Percentiles rank a stretch among this genome's conserved stretches.
phyloP scores from a whole-genome alignment of 2,329 filamentous ascomycete genomes.

The Monosporascus ibericus region DNA sequence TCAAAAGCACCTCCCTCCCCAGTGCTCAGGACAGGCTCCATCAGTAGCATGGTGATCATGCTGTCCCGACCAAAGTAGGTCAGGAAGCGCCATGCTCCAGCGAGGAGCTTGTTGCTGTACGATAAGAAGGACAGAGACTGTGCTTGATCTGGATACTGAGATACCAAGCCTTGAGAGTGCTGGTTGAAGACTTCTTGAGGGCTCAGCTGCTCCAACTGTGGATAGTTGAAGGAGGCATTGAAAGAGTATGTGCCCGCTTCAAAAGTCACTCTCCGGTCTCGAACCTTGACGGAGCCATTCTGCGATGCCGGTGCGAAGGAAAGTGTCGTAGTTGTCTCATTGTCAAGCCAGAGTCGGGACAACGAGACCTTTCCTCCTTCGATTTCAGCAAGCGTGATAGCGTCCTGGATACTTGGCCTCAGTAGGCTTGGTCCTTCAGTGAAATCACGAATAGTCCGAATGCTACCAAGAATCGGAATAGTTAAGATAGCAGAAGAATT shows the following conservation, averaged over 20 bases:
- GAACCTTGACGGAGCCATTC: too few species aligned
- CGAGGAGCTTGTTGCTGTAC: slow-evolving; percentile 55
- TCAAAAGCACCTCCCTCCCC: slow-evolving; percentile 50
- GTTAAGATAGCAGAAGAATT: slow-evolving; percentile 51
- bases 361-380: slow-evolving; percentile 40
- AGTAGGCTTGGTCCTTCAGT: slow-evolving; percentile 51
- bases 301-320: slow-evolving; percentile 20
- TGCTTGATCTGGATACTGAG: slow-evolving; percentile 38
- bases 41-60: slow-evolving; percentile 53
- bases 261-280: slow-evolving; percentile 34
- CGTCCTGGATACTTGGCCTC: slow-evolving; percentile 47
- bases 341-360: slow-evolving; percentile 55
- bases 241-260: slow-evolving; percentile 50
- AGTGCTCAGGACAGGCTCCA: slow-evolving; percentile 51
- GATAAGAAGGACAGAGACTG: slow-evolving; percentile 54
- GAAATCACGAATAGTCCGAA: slow-evolving; percentile 57
- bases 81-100: slow-evolving; percentile 60
- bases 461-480: slow-evolving; percentile 53
- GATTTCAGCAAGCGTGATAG: slow-evolving; percentile 34
- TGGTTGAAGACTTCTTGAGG: slow-evolving; percentile 42
- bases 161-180: slow-evolving; percentile 38
- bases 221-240: slow-evolving; percentile 55
- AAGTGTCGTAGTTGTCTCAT: slow-evolving; percentile 44
- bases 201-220: slow-evolving; percentile 50
- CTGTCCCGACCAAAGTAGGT: slow-evolving; percentile 63